Evolutionary conservation across 495 filamentous ascomycete genomes (phyloP), one percentile per base, ranked within the genome.

Genomic region (Aspergillus cristatus): DNA sequence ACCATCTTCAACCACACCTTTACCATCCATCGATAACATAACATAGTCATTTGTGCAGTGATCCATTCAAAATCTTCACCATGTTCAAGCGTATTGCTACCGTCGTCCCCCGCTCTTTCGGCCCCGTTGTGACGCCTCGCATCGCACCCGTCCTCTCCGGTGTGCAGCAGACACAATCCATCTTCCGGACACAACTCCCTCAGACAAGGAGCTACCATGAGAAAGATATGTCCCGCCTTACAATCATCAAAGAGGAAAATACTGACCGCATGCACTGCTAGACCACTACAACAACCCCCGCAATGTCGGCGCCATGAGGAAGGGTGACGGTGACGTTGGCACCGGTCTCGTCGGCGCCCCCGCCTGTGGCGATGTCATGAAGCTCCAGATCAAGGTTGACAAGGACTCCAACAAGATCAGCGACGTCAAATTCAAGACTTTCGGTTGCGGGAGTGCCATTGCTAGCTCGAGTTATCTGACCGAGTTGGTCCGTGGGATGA

Each of bases 391-490:
- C 63, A 82, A 86, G 38, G 93, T 99, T 49, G 86, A 97, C 65
- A 84, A 85, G 35, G 73, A 79, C 26, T 83, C 79, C 57, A 81
- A 93, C 53, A 87, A 79, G 38, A 99, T 99, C 60, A 77, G 75
- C 44, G 93, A 99, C 44, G 88, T 94, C 48, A 87, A 89, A 58
- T 94, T 93, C 75, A 94, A 99, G 78, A 97, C 93, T 0, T 99
- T 99, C 57, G 93, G 93, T 13, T 99, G 93, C 60, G 93, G 93
- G 13, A 86, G 80, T 29, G 93, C 93, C 22, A 99, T 99, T 60
- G 88, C 88, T 25, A 86, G 80, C 20, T 86, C 79, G 10, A 86
- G 80, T 45, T 96, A 96, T 53, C 57, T 97, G 47, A 97, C 90
- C 11, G 88, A 94, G 61, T 70, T 97, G 33, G 85, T 97, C 35